A percentile compares a stretch with the other conserved stretches of the same genome.
phyloP scores from a whole-genome alignment of 202 grass and related monocot species.

The Panicum hallii region DNA sequence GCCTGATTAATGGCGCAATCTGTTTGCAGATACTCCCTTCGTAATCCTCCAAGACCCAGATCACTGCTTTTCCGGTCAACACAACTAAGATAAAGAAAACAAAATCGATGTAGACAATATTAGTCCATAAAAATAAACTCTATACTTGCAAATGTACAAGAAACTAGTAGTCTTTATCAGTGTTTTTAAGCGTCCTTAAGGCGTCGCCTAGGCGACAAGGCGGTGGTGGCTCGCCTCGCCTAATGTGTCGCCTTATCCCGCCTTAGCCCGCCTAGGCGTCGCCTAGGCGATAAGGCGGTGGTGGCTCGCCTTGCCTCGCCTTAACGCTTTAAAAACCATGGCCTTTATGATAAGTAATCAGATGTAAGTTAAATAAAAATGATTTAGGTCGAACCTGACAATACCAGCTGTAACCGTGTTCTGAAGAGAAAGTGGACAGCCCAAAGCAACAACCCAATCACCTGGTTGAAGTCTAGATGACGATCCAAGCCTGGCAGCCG shows the following conservation, averaged over 20 bases:
- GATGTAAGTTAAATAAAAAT: conserved; percentile 32
- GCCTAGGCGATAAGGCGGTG: no score
- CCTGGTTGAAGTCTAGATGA: conserved; percentile 71
- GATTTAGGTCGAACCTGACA: conserved; percentile 64
- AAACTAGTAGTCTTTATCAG: neutral
- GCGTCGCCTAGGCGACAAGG: no score
- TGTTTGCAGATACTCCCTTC: conserved; percentile 91
- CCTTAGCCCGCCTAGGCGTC: no score
- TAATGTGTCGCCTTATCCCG: no score
- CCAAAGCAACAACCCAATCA: conserved; percentile 83
- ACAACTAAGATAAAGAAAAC: conserved; percentile 60
- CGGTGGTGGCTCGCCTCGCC: no score
- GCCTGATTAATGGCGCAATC: conserved; percentile 92
- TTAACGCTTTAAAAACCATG: no score
- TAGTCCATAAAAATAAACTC: conserved; percentile 36
- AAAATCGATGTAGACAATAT: conserved; percentile 18
- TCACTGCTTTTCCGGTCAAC: conserved; percentile 96
- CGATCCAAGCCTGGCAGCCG: conserved; percentile 75
- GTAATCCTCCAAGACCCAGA: conserved; percentile 75
- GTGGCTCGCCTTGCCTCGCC: no score
- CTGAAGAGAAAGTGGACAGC: conserved; percentile 77
- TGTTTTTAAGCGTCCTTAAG: no score
- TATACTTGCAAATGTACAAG: conserved; percentile 3
- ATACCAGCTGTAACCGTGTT: conserved; percentile 98
- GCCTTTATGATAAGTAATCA: neutral